Percentiles rank a stretch among this genome's conserved stretches.
Conservation (phyloP, 345 rosid genomes). For the Syzygium jambos region DNA sequence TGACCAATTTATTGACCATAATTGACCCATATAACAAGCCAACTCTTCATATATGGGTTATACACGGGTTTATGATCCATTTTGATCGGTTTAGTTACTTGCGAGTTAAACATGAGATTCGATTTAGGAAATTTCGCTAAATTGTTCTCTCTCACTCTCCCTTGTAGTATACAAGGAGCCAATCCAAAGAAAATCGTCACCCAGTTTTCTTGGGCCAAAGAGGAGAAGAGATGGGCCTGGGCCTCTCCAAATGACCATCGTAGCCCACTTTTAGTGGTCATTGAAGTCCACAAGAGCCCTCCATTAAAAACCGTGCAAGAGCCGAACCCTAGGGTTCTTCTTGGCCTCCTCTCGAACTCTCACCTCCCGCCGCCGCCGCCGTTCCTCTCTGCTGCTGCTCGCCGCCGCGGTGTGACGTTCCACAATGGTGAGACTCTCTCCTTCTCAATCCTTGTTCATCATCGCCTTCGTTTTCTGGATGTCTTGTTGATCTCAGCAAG, state of each 20-base stretch:
- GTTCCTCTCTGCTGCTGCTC: neutral
- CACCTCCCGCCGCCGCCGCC: neutral
- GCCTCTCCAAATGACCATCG: neutral
- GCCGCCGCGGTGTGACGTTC: neutral
- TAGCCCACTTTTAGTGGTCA: neutral
- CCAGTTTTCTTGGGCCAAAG: neutral
- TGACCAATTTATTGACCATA: fast-evolving
- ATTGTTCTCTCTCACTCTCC: neutral
- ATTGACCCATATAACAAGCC: no score
- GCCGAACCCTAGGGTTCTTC: neutral
- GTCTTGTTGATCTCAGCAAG: neutral
- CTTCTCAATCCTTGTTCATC: neutral
- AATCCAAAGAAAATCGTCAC: neutral
- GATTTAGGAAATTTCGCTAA: neutral
- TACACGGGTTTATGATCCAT: no score
- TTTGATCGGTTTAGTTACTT: fast-evolving
- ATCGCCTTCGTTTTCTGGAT: neutral
- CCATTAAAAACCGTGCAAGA: neutral
- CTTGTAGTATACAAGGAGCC: neutral
- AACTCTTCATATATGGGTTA: neutral
- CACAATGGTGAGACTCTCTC: neutral
- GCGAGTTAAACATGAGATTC: neutral
- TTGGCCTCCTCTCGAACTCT: neutral
- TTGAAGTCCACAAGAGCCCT: neutral
- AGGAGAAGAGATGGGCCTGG: neutral